Base-by-base conservation (phyloP, 192 early-diverging fungal species). In the Backusella parvicylindrica region DNA sequence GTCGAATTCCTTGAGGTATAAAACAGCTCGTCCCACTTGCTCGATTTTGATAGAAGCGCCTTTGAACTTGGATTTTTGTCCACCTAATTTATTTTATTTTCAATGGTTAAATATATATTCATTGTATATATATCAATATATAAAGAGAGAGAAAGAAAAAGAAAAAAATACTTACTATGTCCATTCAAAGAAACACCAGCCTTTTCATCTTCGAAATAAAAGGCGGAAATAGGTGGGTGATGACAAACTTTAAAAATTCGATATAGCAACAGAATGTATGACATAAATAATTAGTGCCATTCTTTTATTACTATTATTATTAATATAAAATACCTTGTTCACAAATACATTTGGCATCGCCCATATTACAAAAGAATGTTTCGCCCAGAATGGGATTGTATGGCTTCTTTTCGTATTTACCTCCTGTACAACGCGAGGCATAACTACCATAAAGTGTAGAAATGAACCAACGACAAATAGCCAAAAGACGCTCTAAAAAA, bases 381-480 rank as follows among this genome's bases (percentile, higher is more conserved):
- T 93, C 91, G 64, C 91, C 91, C 28, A 83, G 41, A 47, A 90
- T 86, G 31, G 81, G 81, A n/a, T 83, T 83, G 73, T 91, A 94
- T 9, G 93, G 93, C 73, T 90, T 92, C 72, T 93, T 93, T 74
- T 95, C 94, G 72, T 83, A 89, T 81, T 89, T 85, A 11, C 88
- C 90, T 70, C 88, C 86, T 18, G 75, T 77, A 64, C 88, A 88
- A 28, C 92, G 90, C 35, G 88, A 90, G 53, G 91, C 87, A 82
- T 91, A 94, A 73, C 88, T 90, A 63, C 94, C 94, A 65, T 89
- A 93, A 15, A 95, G 85, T 30, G 94, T 94, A 36, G 92, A 94
- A 49, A 95, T 86, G 72, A 91, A 95, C 94, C 94, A 95, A 49
- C 89, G 86, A 31, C 87, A 83, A 23, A 90, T 87, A 56, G 85